A percentile compares a stretch with the other conserved stretches of the same genome.
phyloP scores from a whole-genome alignment of 2,329 filamentous ascomycete species.

The Lomentospora prolificans region DNA sequence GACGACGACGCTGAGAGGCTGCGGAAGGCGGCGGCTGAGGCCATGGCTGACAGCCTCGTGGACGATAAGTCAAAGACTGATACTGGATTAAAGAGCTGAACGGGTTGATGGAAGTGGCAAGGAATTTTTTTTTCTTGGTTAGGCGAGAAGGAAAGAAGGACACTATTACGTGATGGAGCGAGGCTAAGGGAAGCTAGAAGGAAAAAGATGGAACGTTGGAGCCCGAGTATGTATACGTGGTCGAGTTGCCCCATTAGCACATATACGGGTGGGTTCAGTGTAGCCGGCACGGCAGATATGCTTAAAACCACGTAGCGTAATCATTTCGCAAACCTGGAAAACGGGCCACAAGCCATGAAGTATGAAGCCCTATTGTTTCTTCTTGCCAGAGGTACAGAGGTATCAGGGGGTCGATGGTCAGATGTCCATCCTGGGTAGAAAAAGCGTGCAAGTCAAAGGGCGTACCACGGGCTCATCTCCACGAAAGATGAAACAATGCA shows the following conservation, averaged over 20 bases:
- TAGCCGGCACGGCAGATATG: not conserved
- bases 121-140: not conserved
- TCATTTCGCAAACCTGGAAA: not conserved
- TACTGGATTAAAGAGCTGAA: conserved; percentile 21
- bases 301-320: not conserved
- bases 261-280: not conserved
- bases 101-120: not conserved
- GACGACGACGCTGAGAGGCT: conserved; percentile 50
- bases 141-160: not conserved
- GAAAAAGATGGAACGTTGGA: not conserved
- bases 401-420: no score
- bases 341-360: not conserved
- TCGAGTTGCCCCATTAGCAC: not conserved
- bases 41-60: conserved; percentile 47
- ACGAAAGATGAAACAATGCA: no score
- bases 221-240: not conserved
- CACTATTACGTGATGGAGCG: not conserved
- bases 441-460: no score
- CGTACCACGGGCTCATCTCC: no score
- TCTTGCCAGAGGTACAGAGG: no score
- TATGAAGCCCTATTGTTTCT: no score
- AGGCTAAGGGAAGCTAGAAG: not conserved
- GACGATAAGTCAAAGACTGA: conserved; percentile 23
- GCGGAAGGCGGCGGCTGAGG: conserved; percentile 55
- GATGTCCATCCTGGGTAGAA: no score